These are phyloP conservation scores for Gossypium sturtianum DNA, from an alignment of 345 rosid genomes.

Conservation along the genomic window DNA sequence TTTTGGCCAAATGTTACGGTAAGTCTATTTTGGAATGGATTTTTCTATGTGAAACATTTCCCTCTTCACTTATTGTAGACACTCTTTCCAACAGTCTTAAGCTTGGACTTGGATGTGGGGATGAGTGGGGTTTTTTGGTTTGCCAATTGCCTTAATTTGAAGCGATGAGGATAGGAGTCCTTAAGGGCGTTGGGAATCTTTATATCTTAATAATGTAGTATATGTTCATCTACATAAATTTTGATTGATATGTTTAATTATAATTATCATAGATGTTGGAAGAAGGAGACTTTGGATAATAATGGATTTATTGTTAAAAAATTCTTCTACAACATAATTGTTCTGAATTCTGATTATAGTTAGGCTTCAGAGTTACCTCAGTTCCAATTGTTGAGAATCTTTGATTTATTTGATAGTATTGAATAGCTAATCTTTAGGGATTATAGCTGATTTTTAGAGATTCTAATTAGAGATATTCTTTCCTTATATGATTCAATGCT, in stretches of 20 bases:
- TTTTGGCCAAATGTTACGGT: constrained; percentile 97
- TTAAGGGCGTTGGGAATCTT: not conserved
- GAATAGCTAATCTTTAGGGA: no score
- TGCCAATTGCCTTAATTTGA: not conserved
- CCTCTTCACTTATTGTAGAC: not conserved
- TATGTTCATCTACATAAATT: not conserved
- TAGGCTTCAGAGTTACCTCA: not conserved
- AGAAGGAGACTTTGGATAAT: not conserved
- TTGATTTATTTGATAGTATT: no score
- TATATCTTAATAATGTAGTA: not conserved
- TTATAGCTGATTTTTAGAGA: no score
- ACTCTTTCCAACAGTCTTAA: not conserved
- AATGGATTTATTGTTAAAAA: not conserved
- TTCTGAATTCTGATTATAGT: not conserved
- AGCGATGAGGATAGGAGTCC: not conserved
- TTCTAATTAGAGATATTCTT: no score
- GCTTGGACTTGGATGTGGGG: no score
- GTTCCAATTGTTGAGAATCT: not conserved
- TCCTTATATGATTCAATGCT: no score
- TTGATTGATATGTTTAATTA: not conserved
- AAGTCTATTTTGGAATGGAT: constrained; percentile 21
- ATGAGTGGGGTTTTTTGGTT: not conserved
- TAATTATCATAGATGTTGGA: not conserved
- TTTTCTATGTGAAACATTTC: not conserved
- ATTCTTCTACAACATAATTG: not conserved